Conservation (phyloP, 2,329 filamentous ascomycete genomes). For the Emergomyces orientalis region DNA sequence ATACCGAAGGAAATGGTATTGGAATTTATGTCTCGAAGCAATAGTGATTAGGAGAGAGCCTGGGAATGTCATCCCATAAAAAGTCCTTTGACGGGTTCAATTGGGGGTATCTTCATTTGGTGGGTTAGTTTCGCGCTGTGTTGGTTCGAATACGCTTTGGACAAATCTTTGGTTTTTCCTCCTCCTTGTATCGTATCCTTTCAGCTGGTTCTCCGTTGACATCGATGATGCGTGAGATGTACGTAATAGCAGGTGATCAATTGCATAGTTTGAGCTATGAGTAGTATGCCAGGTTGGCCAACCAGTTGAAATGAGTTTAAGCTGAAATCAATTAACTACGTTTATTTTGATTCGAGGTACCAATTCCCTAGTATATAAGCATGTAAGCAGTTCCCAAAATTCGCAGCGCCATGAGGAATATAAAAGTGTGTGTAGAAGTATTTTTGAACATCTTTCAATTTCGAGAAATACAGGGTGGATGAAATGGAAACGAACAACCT, state of each 20-base stretch:
- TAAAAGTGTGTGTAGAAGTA: background rate
- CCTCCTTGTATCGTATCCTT: background rate
- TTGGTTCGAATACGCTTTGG: background rate
- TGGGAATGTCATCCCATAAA: background rate
- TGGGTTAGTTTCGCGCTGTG: background rate
- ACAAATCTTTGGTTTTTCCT: background rate
- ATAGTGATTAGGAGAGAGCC: background rate
- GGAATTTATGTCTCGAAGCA: constrained; percentile 13
- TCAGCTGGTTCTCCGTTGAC: background rate
- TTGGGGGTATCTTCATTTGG: background rate
- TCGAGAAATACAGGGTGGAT: background rate
- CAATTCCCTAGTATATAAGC: background rate
- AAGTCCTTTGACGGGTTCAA: background rate
- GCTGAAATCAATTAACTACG: background rate
- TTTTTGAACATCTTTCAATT: background rate
- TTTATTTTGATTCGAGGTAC: background rate
- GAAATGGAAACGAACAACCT: background rate
- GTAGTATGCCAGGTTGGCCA: background rate
- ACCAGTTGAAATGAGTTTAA: no score
- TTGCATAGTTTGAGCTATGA: background rate
- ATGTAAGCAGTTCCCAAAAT: background rate
- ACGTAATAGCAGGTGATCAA: background rate
- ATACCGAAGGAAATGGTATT: constrained; percentile 20
- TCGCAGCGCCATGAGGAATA: background rate
- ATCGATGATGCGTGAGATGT: background rate